Conservation (phyloP, 371 early-diverging fungal genomes). For the Quaeritorhiza haematococci region DNA sequence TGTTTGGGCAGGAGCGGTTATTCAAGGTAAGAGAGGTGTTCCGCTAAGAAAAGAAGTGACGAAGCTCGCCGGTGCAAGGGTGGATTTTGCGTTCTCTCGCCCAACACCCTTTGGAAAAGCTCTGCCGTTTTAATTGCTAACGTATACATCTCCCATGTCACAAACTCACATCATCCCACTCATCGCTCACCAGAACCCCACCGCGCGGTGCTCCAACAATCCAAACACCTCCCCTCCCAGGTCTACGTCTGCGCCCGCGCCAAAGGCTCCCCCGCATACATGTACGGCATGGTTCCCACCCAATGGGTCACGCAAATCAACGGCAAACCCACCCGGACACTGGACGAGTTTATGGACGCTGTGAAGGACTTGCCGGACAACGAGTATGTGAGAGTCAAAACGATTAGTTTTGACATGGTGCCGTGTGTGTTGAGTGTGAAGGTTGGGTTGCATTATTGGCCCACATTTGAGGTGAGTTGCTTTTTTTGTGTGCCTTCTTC, state of each 20-base stretch:
- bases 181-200: conserved; percentile 60
- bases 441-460: conserved; percentile 78
- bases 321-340: conserved; percentile 53
- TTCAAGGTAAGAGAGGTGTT: conserved; percentile 56
- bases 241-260: conserved; percentile 70
- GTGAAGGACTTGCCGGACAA: conserved; percentile 47
- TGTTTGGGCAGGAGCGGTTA: conserved; percentile 80
- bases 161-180: no score
- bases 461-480: conserved; percentile 34
- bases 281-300: conserved; percentile 77
- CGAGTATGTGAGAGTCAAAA: conserved; percentile 75
- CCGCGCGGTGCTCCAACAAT: conserved; percentile 74
- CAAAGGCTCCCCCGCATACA: conserved; percentile 72
- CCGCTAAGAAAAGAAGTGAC: background rate
- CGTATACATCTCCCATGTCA: background rate
- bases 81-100: background rate
- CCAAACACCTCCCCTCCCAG: conserved; percentile 61
- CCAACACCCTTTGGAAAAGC: no score
- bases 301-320: conserved; percentile 68
- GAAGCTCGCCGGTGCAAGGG: background rate
- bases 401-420: conserved; percentile 73
- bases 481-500: background rate
- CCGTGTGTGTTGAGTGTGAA: conserved; percentile 76
- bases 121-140: no score
- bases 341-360: conserved; percentile 70